phyloP scores from a whole-genome alignment of 768 basidiomycete species.

The Lactarius psammicola region DNA sequence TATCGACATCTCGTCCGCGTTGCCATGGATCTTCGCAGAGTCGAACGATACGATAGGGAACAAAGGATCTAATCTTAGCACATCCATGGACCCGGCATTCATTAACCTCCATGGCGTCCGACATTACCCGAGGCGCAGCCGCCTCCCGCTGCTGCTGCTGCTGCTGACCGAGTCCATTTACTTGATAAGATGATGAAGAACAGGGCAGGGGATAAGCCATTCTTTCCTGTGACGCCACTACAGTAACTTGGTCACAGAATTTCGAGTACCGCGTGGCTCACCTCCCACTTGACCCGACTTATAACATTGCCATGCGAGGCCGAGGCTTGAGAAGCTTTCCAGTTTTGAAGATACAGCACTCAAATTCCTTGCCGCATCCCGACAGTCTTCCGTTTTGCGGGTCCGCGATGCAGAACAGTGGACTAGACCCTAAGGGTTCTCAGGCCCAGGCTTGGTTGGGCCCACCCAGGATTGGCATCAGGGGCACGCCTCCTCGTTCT shows the following conservation, averaged over 20 bases:
- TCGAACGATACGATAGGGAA: not conserved
- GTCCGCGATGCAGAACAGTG: not conserved
- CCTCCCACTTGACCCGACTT: not conserved
- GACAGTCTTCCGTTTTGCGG: not conserved
- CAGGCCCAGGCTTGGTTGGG: not conserved
- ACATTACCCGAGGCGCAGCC: not conserved
- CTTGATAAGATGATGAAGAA: no score
- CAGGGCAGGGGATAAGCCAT: no score
- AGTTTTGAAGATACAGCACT: not conserved
- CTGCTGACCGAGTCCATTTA: no score
- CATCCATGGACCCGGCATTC: not conserved
- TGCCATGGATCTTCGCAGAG: not conserved
- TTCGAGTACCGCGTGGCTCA: not conserved
- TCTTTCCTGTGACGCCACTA: no score
- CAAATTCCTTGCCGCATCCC: not conserved
- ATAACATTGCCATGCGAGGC: not conserved
- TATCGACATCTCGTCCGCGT: not conserved
- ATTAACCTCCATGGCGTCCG: not conserved
- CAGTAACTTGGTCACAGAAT: no score
- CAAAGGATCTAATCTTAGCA: not conserved
- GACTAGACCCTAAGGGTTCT: not conserved
- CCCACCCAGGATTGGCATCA: not conserved
- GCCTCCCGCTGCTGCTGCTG: no score
- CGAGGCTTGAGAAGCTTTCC: not conserved
- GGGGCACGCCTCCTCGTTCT: not conserved